A percentile compares a stretch with the other conserved stretches of the same genome.
phyloP scores from a whole-genome alignment of 1,284 basidiomycete genomes.

The Ustilago esculenta region DNA sequence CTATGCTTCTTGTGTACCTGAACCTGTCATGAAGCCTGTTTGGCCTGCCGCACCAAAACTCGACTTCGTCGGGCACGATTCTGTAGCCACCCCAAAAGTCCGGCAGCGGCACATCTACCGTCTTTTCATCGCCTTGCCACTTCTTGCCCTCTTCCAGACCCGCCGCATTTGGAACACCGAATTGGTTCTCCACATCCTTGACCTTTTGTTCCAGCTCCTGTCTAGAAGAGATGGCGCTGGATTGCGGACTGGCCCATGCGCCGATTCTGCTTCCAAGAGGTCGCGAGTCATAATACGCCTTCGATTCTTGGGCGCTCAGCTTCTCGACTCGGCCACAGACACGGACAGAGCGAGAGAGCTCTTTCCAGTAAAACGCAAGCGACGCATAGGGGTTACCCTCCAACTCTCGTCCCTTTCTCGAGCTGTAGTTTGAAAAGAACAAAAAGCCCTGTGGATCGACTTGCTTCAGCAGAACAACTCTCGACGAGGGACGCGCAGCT shows the following conservation, averaged over 20 bases:
- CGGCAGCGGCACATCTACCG: conserved; percentile 75
- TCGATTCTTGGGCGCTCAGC: conserved; percentile 76
- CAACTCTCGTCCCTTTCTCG: conserved; percentile 87
- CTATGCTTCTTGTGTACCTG: conserved; percentile 48
- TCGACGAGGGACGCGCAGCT: conserved; percentile 75
- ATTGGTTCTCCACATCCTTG: conserved; percentile 73
- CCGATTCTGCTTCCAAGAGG: conserved; percentile 86
- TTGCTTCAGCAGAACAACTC: conserved; percentile 91
- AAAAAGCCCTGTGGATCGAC: conserved; percentile 77
- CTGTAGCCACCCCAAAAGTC: conserved; percentile 97
- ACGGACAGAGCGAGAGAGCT: conserved; percentile 82
- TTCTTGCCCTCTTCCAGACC: conserved; percentile 38
- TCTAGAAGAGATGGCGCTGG: conserved; percentile 78
- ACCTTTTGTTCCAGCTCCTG: conserved; percentile 73
- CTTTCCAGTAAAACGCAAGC: conserved; percentile 90
- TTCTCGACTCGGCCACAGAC: conserved; percentile 86
- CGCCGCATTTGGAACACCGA: conserved; percentile 70
- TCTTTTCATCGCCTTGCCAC: conserved; percentile 29
- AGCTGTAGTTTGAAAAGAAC: conserved; percentile 96
- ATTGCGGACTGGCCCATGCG: conserved; percentile 92
- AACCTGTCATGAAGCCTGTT: conserved; percentile 64
- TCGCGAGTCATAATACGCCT: conserved; percentile 83
- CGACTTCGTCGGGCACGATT: conserved; percentile 83
- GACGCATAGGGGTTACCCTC: conserved; percentile 75
- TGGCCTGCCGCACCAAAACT: conserved; percentile 64